These are phyloP conservation scores for Sequoiadendron giganteum DNA, from an alignment of 75 land plant genomes.

Conservation along the genomic window DNA sequence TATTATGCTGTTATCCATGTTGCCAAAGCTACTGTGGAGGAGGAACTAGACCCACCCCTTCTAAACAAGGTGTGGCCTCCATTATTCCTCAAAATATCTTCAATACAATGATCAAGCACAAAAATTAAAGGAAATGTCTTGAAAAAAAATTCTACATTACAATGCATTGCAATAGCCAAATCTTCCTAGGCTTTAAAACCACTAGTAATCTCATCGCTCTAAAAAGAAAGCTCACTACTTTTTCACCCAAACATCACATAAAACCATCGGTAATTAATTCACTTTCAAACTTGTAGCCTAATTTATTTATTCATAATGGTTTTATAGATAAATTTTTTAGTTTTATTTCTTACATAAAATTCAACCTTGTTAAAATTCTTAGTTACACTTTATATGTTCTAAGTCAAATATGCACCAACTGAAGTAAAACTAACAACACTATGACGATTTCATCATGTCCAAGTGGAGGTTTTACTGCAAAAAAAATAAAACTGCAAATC, in stretches of 20 bases:
- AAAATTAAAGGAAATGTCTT: constrained; percentile 30
- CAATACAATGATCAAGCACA: constrained; percentile 46
- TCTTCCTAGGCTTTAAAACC: constrained; percentile 49
- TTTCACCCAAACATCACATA: constrained; percentile 66
- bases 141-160: constrained; percentile 55
- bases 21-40: constrained; percentile 38
- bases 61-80: constrained; percentile 18
- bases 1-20: neutral
- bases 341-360: too few species aligned
- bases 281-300: neutral
- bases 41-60: neutral
- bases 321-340: too few species aligned
- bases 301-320: neutral
- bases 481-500: too few species aligned
- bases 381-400: too few species aligned
- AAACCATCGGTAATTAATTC: constrained; percentile 49
- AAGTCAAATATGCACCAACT: too few species aligned
- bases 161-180: constrained; percentile 42
- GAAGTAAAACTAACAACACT: too few species aligned
- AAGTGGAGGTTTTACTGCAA: too few species aligned
- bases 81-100: constrained; percentile 33
- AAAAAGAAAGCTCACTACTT: constrained; percentile 71
- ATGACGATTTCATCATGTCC: too few species aligned
- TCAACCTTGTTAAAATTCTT: too few species aligned
- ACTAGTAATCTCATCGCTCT: constrained; percentile 31